A percentile compares a stretch with the other conserved stretches of the same genome.
Conservation (phyloP, 148 eudicot species). For the Linanthus parryae region DNA sequence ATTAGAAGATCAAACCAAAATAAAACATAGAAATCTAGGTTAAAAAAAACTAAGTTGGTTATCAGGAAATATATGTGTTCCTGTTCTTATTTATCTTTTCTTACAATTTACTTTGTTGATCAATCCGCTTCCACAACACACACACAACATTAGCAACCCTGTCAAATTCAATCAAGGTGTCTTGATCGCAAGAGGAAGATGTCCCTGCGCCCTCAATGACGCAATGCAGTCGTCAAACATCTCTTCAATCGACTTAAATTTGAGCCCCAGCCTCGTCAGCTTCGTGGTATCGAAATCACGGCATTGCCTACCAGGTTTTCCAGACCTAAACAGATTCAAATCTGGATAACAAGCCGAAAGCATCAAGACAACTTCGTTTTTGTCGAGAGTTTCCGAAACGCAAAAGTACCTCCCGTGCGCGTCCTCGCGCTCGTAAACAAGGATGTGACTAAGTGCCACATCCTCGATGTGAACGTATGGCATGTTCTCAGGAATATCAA, state of each 20-base stretch:
- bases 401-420: slow-evolving; percentile 85
- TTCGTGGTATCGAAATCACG: slow-evolving; percentile 64
- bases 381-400: slow-evolving; percentile 58
- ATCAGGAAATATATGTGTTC: too few relatives aligned
- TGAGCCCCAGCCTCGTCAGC: slow-evolving; percentile 67
- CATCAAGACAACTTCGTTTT: slow-evolving; percentile 45
- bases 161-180: too few relatives aligned
- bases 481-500: slow-evolving; percentile 83
- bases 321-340: slow-evolving; percentile 69
- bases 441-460: slow-evolving; percentile 72
- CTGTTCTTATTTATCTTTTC: too few relatives aligned
- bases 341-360: slow-evolving; percentile 67
- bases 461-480: slow-evolving; percentile 94
- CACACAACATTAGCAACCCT: too few relatives aligned
- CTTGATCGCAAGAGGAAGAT: too few relatives aligned
- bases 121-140: too few relatives aligned
- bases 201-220: slow-evolving; percentile 58
- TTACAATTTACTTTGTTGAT: too few relatives aligned
- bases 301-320: slow-evolving; percentile 46
- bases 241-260: slow-evolving; percentile 72
- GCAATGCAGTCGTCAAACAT: slow-evolving; percentile 83
- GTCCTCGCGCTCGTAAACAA: slow-evolving; percentile 57
- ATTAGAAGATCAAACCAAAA: too few relatives aligned
- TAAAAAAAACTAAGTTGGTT: too few relatives aligned
- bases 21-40: too few relatives aligned